Percentiles rank a stretch among this genome's conserved stretches.
phyloP scores from a whole-genome alignment of 2,329 filamentous ascomycete genomes.

The Aspergillus brunneoviolaceus region DNA sequence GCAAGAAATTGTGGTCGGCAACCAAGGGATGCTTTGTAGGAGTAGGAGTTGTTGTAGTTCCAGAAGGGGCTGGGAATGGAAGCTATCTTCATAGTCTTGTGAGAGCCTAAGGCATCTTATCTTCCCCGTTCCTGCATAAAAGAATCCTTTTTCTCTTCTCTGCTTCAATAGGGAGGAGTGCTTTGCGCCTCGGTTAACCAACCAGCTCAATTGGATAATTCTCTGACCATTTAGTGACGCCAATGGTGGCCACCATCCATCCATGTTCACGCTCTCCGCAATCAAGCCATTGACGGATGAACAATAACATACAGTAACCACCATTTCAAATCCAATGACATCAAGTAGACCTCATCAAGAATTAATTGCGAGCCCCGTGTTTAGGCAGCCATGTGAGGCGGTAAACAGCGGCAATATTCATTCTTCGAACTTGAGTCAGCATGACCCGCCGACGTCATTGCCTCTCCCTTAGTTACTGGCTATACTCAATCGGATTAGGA shows the following conservation, averaged over 20 bases:
- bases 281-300: neutral
- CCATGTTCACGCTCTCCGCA: neutral
- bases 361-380: neutral
- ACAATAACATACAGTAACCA: no score
- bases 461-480: neutral
- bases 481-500: neutral
- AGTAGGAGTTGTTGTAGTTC: neutral
- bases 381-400: neutral
- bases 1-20: neutral
- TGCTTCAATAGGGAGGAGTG: no score
- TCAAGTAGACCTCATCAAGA: neutral
- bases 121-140: neutral
- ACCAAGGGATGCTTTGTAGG: neutral
- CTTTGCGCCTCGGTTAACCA: neutral
- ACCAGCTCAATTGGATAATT: neutral
- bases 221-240: neutral
- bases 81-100: neutral
- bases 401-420: neutral
- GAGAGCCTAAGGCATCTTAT: neutral
- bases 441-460: neutral
- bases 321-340: neutral
- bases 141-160: no score
- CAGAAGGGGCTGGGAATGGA: slow-evolving; percentile 2
- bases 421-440: neutral
- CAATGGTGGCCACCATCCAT: neutral